Conservation (phyloP, 257 asterid genomes). For the Jaltomata sinuosa region DNA sequence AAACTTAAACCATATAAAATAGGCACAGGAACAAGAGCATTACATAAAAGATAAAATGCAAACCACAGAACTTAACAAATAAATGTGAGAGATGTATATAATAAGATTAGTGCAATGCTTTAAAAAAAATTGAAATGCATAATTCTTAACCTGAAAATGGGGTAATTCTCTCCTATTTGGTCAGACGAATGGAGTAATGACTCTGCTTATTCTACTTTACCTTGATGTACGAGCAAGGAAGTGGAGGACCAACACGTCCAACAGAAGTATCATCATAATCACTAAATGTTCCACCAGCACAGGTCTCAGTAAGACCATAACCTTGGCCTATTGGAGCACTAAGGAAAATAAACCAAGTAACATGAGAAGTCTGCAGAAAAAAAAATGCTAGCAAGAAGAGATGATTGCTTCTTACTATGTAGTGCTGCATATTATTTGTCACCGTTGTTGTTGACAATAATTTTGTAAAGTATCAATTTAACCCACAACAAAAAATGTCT, state of each 20-base stretch:
- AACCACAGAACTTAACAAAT: background rate
- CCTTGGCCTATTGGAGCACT: conserved; percentile 99
- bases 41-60: conserved; percentile 1
- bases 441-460: background rate
- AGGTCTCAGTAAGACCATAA: conserved; percentile 96
- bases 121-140: background rate
- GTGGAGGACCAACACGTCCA: conserved; percentile 95
- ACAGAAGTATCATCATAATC: conserved; percentile 94
- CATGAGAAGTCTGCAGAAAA: background rate
- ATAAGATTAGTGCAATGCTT: background rate
- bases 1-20: background rate
- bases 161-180: background rate
- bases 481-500: background rate
- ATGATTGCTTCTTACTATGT: background rate
- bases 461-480: background rate
- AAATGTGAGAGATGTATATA: background rate
- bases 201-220: conserved; percentile 22
- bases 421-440: background rate
- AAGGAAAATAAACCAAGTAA: conserved; percentile 4
- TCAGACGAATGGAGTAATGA: background rate
- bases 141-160: background rate
- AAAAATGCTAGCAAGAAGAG: background rate
- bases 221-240: conserved; percentile 88
- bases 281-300: conserved; percentile 97
- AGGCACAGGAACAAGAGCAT: background rate